Evolutionary conservation across 495 filamentous ascomycete species (phyloP), one percentile per base, ranked within the genome.

Genomic region (Patellaria atrata): DNA sequence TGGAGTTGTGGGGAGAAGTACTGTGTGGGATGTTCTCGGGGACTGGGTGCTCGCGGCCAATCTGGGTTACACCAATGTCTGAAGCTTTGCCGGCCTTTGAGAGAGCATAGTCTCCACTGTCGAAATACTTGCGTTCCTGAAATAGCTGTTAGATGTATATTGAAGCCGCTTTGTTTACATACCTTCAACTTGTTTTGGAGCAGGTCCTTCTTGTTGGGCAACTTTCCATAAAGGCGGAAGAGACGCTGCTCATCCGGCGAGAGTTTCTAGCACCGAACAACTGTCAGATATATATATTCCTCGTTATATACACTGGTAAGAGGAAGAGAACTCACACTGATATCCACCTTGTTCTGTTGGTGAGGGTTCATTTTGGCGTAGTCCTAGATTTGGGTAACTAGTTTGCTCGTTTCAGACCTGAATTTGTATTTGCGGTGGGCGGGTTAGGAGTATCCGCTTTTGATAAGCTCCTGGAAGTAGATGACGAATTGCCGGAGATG

Each of bases 91-190:
- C 89, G 28, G 89, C 91, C 67, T 97, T 96, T 59, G 79, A 87
- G 62, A 96, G 79, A 52, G 89, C 91, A 45, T 96, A 96, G 62
- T 96, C 87, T 49, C 87, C 87, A 34, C 77, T 84, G 67, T 97
- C 89, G 59, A 97, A 97, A 64, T 94, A 97, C 65, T 96, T 97
- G 60, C 91, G 86, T 57, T 93, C 86, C 71, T 93, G 45, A 35
- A 10, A 19, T 14, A 37, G 38, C 13, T 32, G 46, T 44, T 41
- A 44, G 38, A 20, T n/a, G 12, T 15, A 13, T 13, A n/a, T n/a
- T n/a, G n/a, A n/a, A n/a, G n/a, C n/a, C n/a, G n/a, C n/a, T n/a
- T n/a, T n/a, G n/a, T n/a, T 14, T 33, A 20, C 50, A 28, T 53
- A 77, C 76, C 63, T 82, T 80, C 55, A 97, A 74, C 58, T 96